phyloP scores from a whole-genome alignment of 2,329 filamentous ascomycete species.

The Fusarium pilosicola region DNA sequence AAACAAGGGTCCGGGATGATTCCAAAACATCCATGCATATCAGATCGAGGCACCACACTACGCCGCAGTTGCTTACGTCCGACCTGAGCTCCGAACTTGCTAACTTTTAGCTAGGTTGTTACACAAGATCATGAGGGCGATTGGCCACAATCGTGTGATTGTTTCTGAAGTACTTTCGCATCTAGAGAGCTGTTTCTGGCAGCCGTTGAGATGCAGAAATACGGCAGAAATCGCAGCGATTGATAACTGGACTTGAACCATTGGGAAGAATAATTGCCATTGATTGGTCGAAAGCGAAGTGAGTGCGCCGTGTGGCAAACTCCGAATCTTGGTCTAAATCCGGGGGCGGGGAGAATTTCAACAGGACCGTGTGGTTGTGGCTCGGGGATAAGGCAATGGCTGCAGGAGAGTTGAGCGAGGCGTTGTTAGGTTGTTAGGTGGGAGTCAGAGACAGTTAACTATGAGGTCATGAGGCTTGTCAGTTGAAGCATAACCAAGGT shows the following conservation, averaged over 20 bases:
- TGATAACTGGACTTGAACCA: slow-evolving; percentile 4
- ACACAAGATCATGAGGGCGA: background rate
- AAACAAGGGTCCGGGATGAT: background rate
- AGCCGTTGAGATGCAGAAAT: background rate
- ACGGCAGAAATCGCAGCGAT: background rate
- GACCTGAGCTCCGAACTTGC: background rate
- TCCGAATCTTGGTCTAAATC: slow-evolving; percentile 40
- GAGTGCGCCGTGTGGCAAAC: slow-evolving; percentile 27
- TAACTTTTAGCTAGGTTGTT: background rate
- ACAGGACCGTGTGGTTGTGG: background rate
- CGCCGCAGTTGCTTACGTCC: background rate
- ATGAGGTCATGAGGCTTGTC: slow-evolving; percentile 7
- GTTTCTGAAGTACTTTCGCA: background rate
- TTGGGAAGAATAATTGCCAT: background rate
- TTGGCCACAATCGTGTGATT: background rate
- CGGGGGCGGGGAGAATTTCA: slow-evolving; percentile 29
- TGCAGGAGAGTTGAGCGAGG: background rate
- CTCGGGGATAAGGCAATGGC: slow-evolving; percentile 32
- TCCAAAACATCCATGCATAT: slow-evolving; percentile 1
- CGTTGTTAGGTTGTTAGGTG: background rate
- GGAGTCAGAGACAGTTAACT: background rate
- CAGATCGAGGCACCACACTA: background rate
- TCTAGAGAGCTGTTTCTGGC: background rate
- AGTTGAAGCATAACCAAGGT: background rate
- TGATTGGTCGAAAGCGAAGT: slow-evolving; percentile 29